Base-by-base conservation (phyloP, 768 basidiomycete species). In the Tricholomella constricta region DNA sequence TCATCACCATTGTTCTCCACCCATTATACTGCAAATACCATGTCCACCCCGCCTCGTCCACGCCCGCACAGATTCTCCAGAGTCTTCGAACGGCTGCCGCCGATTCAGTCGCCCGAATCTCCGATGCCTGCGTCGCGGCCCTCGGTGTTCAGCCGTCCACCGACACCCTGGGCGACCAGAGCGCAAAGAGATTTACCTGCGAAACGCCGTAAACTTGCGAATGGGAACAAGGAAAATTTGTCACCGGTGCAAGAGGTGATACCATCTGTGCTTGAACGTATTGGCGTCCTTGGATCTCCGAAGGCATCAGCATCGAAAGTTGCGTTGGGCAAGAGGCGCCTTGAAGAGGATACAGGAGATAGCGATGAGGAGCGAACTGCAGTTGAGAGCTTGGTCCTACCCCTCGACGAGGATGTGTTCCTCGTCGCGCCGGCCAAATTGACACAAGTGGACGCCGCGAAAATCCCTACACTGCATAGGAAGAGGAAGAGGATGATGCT, bases 151-250 rank as follows among this genome's bases (percentile, higher is more conserved):
- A 37, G 50, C 8, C 52, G 45, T 5, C 74, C 70, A 4, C 55
- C 66, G 10, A 72, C 74, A 1, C 74, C 77, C 1, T 67, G 62
- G 51, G 64, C 66, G 11, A 52, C 60, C 25, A 36, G 41, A 20
- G 41, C 41, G 10, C 41, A 45, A 20, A 48, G 43, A 14, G 43
- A 40, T 17, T 58, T 66, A 26, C 72, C 75, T 19, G 65, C 70
- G 19, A 75, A 73, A 56, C 75, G 76, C 53, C 70, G 74, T 46
- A 66, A 70, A 55, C 46, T 67, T 25, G 66, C 62, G 14, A 58
- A 60, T 6, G 63, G 62, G 0, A 68, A 85, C 65, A 89, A 89
- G 68, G 88, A 90, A 64, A 89, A 89, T 60, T 52, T 66, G 27
- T 78, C 78, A 0, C 83, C 81, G 29, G 23, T 26, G 42, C 52